Conservation (phyloP, 2,329 filamentous ascomycete genomes). For the Sporothrix sp. region DNA sequence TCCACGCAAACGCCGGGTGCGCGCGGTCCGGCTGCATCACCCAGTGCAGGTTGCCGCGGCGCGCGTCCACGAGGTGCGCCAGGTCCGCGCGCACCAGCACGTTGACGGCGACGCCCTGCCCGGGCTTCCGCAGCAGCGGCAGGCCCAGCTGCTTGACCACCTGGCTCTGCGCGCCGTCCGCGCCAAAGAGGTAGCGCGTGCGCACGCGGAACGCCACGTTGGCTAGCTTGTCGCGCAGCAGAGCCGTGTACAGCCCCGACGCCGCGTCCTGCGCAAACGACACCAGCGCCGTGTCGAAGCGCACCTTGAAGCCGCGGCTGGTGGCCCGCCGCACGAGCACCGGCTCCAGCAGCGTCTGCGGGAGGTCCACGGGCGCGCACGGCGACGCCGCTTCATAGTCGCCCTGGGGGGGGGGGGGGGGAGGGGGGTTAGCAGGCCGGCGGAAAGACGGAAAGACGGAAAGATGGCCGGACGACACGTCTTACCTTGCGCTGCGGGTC, state of each 20-base stretch:
- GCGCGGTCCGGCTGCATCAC: slow-evolving; percentile 45
- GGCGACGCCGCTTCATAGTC: slow-evolving; percentile 37
- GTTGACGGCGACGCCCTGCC: slow-evolving; percentile 31
- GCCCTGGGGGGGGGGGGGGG: slow-evolving; percentile 24
- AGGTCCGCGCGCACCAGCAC: slow-evolving; percentile 37
- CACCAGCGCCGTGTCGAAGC: slow-evolving; percentile 34
- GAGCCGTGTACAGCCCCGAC: slow-evolving; percentile 22
- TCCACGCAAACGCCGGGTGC: slow-evolving; percentile 42
- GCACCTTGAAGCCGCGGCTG: slow-evolving; percentile 30
- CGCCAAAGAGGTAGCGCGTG: slow-evolving; percentile 49
- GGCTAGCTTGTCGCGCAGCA: slow-evolving; percentile 20
- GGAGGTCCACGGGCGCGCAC: slow-evolving; percentile 35
- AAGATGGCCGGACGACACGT: too few species aligned
- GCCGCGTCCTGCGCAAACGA: slow-evolving; percentile 23
- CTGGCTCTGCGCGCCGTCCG: slow-evolving; percentile 39
- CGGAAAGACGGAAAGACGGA: too few species aligned
- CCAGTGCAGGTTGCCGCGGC: slow-evolving; percentile 52
- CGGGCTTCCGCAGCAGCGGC: slow-evolving; percentile 26
- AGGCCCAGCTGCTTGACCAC: slow-evolving; percentile 29
- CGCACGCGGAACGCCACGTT: slow-evolving; percentile 30
- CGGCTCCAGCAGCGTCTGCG: slow-evolving; percentile 40
- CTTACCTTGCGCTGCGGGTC: slow-evolving; percentile 27
- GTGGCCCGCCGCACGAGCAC: slow-evolving; percentile 34
- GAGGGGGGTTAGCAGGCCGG: neutral
- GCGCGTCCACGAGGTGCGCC: slow-evolving; percentile 35